Percentiles rank a stretch among this genome's conserved stretches.
These are phyloP conservation scores for Penicillium verhagenii DNA, from an alignment of 495 filamentous ascomycete genomes.

Conservation along the genomic window DNA sequence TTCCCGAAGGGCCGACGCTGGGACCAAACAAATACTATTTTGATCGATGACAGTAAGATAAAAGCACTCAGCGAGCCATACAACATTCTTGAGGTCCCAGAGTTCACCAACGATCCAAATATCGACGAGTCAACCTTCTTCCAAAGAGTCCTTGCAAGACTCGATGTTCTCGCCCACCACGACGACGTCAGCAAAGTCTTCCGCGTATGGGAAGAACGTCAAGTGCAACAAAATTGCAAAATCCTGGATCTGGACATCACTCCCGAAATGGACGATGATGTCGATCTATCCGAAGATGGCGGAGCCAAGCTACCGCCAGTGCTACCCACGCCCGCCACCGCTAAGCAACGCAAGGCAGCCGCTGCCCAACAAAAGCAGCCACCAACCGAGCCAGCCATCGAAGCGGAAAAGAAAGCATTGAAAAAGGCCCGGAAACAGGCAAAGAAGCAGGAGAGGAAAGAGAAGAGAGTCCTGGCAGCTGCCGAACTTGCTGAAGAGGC, in stretches of 20 bases:
- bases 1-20: conserved; percentile 42
- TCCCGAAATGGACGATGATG: conserved; percentile 7
- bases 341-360: background rate
- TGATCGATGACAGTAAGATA: conserved; percentile 78
- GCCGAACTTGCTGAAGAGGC: background rate
- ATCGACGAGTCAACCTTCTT: conserved; percentile 35
- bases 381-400: background rate
- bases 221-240: conserved; percentile 7
- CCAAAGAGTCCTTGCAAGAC: conserved; percentile 28
- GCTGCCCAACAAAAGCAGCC: background rate
- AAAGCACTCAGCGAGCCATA: conserved; percentile 82
- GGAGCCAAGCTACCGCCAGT: conserved; percentile 9
- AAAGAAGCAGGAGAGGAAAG: background rate
- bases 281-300: conserved; percentile 15
- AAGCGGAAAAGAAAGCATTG: background rate
- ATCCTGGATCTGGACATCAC: conserved; percentile 26
- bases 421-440: background rate
- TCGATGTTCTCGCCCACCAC: conserved; percentile 32
- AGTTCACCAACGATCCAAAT: conserved; percentile 52
- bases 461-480: background rate
- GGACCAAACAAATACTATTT: conserved; percentile 82
- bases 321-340: background rate
- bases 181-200: conserved; percentile 45
- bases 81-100: conserved; percentile 78
- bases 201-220: conserved; percentile 24